Conservation (phyloP, 1,284 basidiomycete genomes). For the Irpex sp. region DNA sequence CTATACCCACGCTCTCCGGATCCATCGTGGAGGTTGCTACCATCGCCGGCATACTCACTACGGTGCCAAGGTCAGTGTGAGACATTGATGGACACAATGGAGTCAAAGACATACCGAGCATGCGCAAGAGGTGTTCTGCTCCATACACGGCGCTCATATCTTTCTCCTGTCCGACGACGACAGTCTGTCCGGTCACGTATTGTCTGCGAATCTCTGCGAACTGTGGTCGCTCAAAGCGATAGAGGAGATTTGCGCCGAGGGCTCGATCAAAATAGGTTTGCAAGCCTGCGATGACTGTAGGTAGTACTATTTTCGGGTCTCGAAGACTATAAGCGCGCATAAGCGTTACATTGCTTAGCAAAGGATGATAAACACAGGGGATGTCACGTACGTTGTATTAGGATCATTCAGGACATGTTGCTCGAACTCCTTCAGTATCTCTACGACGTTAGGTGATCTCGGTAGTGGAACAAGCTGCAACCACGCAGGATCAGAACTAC, state of each 20-base stretch:
- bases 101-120: constrained; percentile 79
- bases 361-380: neutral
- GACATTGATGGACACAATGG: neutral
- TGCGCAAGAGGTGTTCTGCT: constrained; percentile 92
- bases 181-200: constrained; percentile 79
- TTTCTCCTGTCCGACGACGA: constrained; percentile 77
- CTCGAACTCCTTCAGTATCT: constrained; percentile 86
- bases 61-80: constrained; percentile 35
- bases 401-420: constrained; percentile 62
- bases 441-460: constrained; percentile 83
- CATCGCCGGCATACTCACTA: constrained; percentile 83
- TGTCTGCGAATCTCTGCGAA: constrained; percentile 87
- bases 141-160: constrained; percentile 95
- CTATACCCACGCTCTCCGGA: constrained; percentile 83
- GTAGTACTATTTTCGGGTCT: constrained; percentile 68
- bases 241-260: constrained; percentile 91
- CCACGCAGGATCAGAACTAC: too few relatives aligned
- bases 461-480: constrained; percentile 89
- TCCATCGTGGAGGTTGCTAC: constrained; percentile 94
- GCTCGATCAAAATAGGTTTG: constrained; percentile 94
- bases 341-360: neutral
- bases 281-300: constrained; percentile 91
- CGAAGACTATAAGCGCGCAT: constrained; percentile 55
- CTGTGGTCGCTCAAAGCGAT: constrained; percentile 94
- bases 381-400: constrained; percentile 53